phyloP scores from a whole-genome alignment of 805 yeast species.

The Yamadazyma sp. region DNA sequence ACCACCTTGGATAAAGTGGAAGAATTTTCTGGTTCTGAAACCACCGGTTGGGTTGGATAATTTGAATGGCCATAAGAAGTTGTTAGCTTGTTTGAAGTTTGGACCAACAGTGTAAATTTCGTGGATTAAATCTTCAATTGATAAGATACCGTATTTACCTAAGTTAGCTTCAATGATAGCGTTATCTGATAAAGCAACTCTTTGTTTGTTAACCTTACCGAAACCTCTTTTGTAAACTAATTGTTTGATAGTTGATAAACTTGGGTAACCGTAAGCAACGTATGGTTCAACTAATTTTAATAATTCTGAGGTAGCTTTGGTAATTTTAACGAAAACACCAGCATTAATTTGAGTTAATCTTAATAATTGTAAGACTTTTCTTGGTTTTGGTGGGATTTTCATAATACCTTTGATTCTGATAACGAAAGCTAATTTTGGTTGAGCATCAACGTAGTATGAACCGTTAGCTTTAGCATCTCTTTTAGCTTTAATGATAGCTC shows the following conservation, averaged over 20 bases:
- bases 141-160: conserved; percentile 90
- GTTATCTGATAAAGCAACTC: conserved; percentile 87
- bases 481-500: conserved; percentile 81
- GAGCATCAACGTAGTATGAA: conserved; percentile 93
- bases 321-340: conserved; percentile 91
- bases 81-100: conserved; percentile 97
- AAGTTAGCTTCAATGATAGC: conserved; percentile 80
- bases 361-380: conserved; percentile 94
- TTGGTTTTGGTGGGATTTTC: conserved; percentile 99
- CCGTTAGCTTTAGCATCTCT: conserved; percentile 94
- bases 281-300: conserved; percentile 93
- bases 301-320: conserved; percentile 93
- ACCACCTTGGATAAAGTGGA: conserved; percentile 97
- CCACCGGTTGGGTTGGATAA: conserved; percentile 96
- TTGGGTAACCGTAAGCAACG: conserved; percentile 98
- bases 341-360: conserved; percentile 92
- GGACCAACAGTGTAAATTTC: conserved; percentile 96
- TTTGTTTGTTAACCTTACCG: conserved; percentile 97
- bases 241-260: conserved; percentile 85
- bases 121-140: conserved; percentile 92
- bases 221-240: conserved; percentile 95
- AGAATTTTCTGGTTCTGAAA: conserved; percentile 97
- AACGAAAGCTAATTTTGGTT: conserved; percentile 91
- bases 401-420: conserved; percentile 99
- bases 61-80: conserved; percentile 98